Conservation (phyloP, 2,329 filamentous ascomycete species). For the Calonectria montana region DNA sequence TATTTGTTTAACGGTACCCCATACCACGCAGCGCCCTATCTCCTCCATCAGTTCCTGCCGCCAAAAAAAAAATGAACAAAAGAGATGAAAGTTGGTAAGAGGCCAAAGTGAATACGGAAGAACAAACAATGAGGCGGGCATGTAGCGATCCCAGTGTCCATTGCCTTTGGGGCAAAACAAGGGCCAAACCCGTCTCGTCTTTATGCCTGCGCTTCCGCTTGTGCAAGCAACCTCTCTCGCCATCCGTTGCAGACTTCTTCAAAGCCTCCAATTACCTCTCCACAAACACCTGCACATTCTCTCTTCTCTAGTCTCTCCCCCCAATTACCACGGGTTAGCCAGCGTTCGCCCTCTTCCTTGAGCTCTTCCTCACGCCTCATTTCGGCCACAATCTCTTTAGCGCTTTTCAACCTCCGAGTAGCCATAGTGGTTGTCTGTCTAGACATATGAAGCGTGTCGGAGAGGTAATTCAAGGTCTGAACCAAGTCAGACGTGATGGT, state of each 20-base stretch:
- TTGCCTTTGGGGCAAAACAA: conserved; percentile 9
- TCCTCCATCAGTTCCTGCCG: conserved; percentile 29
- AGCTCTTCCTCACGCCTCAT: conserved; percentile 85
- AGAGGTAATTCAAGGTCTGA: conserved; percentile 84
- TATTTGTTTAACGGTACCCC: conserved; percentile 23
- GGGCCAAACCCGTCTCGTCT: not conserved
- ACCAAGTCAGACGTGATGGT: conserved; percentile 78
- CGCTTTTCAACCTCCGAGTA: conserved; percentile 80
- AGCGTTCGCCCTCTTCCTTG: conserved; percentile 83
- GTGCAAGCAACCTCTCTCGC: conserved; percentile 79
- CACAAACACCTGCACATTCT: conserved; percentile 86
- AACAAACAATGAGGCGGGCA: conserved; percentile 18
- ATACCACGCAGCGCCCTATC: conserved; percentile 32
- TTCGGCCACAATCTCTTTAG: conserved; percentile 87
- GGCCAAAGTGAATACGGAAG: conserved; percentile 17
- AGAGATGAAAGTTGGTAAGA: conserved; percentile 16
- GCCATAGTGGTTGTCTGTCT: conserved; percentile 88
- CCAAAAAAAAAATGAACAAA: conserved; percentile 22
- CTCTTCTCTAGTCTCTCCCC: conserved; percentile 78
- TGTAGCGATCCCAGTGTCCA: conserved; percentile 27
- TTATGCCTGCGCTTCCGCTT: conserved; percentile 63
- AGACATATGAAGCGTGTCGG: conserved; percentile 94
- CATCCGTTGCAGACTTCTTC: conserved; percentile 90
- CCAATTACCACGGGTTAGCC: conserved; percentile 87
- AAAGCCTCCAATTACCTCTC: conserved; percentile 91